Conservation (phyloP, 768 basidiomycete genomes). For the Lactarius psammicola region DNA sequence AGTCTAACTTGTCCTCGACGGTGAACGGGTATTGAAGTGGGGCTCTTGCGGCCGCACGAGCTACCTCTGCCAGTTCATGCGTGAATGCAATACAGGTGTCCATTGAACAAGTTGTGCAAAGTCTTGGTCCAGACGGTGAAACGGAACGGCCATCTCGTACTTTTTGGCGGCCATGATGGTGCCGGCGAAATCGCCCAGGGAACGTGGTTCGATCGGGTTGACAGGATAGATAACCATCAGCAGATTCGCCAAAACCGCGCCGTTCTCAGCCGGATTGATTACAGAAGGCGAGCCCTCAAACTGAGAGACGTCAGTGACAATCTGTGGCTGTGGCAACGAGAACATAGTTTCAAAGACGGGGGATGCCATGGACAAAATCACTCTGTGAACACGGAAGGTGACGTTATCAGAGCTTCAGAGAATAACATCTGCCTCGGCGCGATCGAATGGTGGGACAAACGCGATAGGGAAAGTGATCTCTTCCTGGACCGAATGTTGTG, state of each 20-base stretch:
- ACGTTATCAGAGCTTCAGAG: constrained; percentile 8
- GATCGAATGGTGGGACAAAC: background rate
- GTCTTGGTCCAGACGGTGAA: background rate
- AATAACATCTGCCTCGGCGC: background rate
- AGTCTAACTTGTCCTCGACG: background rate
- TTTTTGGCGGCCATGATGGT: background rate
- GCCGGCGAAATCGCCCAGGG: background rate
- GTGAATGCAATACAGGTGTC: background rate
- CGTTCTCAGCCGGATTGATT: background rate
- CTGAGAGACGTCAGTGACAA: background rate
- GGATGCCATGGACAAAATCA: constrained; percentile 9
- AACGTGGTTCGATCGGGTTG: background rate
- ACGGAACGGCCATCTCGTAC: background rate
- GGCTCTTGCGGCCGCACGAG: background rate
- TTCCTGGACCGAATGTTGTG: background rate
- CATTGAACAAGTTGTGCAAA: background rate
- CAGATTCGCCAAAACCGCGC: background rate
- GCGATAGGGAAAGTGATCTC: background rate
- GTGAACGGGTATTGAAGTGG: background rate
- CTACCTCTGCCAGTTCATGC: background rate
- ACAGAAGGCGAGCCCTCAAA: background rate
- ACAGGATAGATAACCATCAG: background rate
- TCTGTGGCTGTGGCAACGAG: background rate
- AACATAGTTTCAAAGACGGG: constrained; percentile 8
- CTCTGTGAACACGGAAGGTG: constrained; percentile 1